These are phyloP conservation scores for Avena insularis DNA, from an alignment of 176 grass and related monocot species.

Conservation along the genomic window DNA sequence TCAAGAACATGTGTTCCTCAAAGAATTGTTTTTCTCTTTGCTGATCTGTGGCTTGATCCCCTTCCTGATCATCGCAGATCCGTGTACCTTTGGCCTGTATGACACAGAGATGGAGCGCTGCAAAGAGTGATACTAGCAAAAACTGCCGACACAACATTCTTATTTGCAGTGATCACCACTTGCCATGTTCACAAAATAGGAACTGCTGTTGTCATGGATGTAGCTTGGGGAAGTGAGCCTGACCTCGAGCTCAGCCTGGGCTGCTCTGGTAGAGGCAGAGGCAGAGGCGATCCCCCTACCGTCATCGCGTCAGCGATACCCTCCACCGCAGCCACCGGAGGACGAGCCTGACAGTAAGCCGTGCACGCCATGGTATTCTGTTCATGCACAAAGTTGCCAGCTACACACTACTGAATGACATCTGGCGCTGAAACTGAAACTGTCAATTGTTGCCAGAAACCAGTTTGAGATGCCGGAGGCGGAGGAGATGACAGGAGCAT, in stretches of 20 bases:
- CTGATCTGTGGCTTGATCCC: no score
- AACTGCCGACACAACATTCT: no score
- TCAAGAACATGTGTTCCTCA: background rate
- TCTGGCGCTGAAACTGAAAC: background rate
- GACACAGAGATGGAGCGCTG: no score
- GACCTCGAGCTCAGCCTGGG: slow-evolving; percentile 65
- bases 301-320: background rate
- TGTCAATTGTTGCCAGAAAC: background rate
- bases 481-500: background rate
- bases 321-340: slow-evolving; percentile 12
- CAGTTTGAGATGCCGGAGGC: slow-evolving; percentile 51
- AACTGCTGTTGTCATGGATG: no score
- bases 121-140: no score
- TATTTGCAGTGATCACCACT: no score
- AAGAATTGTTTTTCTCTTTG: no score
- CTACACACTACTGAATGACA: background rate
- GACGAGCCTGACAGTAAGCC: slow-evolving; percentile 32
- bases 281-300: background rate
- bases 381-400: no score
- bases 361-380: background rate
- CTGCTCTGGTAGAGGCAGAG: slow-evolving; percentile 22
- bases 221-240: slow-evolving; percentile 24
- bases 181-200: no score
- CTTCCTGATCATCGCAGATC: no score
- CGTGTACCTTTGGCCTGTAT: no score